A percentile compares a stretch with the other conserved stretches of the same genome.
Evolutionary conservation across 805 yeast species (phyloP).

Genomic region (Starmerella stigmatis): DNA sequence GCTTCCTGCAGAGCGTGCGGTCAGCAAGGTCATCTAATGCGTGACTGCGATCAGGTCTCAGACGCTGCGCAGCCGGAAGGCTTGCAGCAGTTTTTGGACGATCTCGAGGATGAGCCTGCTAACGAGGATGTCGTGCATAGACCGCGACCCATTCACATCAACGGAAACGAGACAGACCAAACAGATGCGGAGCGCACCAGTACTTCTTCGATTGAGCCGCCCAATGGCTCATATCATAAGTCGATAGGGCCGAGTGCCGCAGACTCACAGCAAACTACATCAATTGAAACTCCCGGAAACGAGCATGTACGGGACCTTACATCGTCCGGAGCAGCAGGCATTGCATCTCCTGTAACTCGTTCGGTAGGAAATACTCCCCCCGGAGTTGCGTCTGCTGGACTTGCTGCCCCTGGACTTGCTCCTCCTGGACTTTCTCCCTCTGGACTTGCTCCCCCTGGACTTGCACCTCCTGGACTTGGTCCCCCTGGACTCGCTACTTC

Average conservation of each 20-base stretch:
- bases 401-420: slow-evolving; percentile 17
- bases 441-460: slow-evolving; percentile 2
- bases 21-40: slow-evolving; percentile 70
- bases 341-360: too few species aligned
- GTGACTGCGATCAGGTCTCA: slow-evolving; percentile 53
- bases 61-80: slow-evolving; percentile 16
- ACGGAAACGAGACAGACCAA: too few species aligned
- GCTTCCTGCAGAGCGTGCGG: slow-evolving; percentile 74
- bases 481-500: slow-evolving; percentile 1
- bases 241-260: too few species aligned
- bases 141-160: background rate
- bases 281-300: too few species aligned
- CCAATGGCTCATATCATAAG: too few species aligned
- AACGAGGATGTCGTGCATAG: background rate
- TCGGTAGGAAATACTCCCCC: too few species aligned
- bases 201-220: too few species aligned
- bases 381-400: too few species aligned
- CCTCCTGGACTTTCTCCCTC: slow-evolving; percentile 18
- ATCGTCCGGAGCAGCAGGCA: too few species aligned
- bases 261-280: too few species aligned
- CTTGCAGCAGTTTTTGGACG: slow-evolving; percentile 8
- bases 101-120: slow-evolving; percentile 1
- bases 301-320: too few species aligned
- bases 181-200: too few species aligned
- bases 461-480: background rate